Percentiles rank a stretch among this genome's conserved stretches.
Evolutionary conservation across 2,329 filamentous ascomycete species (phyloP).

Genomic region (Neofusicoccum ribis): DNA sequence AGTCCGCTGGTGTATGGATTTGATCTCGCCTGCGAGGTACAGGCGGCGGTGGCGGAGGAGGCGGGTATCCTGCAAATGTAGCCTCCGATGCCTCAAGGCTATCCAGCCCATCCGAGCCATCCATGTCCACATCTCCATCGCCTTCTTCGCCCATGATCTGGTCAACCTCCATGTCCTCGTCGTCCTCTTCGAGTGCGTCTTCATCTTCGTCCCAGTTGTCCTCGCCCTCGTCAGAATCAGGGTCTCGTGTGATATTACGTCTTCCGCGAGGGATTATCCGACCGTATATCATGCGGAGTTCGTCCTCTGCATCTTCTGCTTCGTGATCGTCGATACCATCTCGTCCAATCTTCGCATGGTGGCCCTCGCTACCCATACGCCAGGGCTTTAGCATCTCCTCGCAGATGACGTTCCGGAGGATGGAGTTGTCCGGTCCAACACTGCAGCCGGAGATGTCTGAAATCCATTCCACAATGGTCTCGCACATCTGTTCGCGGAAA

Average conservation of each 20-base stretch:
- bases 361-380: constrained; percentile 80
- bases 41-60: constrained; percentile 55
- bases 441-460: constrained; percentile 88
- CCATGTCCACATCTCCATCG: constrained; percentile 53
- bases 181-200: constrained; percentile 46
- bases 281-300: constrained; percentile 35
- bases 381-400: constrained; percentile 88
- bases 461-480: constrained; percentile 96
- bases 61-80: constrained; percentile 73
- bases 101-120: constrained; percentile 55
- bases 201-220: constrained; percentile 49
- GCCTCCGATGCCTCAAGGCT: constrained; percentile 75
- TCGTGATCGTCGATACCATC: constrained; percentile 83
- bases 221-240: constrained; percentile 48
- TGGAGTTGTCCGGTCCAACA: constrained; percentile 74
- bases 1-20: constrained; percentile 69
- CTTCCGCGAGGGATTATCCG: constrained; percentile 31
- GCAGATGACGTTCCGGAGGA: constrained; percentile 80
- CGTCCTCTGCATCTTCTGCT: constrained; percentile 55
- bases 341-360: constrained; percentile 74
- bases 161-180: constrained; percentile 51
- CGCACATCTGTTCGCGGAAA: constrained; percentile 97
- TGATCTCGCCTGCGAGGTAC: constrained; percentile 54
- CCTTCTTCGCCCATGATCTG: constrained; percentile 47
- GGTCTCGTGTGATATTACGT: constrained; percentile 27